phyloP scores from a whole-genome alignment of 2,329 filamentous ascomycete species.

The Helminthosporium solani region DNA sequence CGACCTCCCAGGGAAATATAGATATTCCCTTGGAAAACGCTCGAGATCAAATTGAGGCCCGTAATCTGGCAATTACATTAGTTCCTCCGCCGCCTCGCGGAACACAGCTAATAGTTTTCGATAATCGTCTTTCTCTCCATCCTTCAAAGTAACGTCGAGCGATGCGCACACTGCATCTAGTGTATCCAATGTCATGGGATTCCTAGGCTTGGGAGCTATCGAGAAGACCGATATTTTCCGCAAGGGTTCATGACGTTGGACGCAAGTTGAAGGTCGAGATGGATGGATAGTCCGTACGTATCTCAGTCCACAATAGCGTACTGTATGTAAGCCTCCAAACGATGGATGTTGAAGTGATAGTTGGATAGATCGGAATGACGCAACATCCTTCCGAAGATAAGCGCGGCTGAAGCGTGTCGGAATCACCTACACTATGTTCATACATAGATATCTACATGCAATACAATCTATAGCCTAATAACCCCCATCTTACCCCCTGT shows the following conservation, averaged over 20 bases:
- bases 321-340: too few species aligned
- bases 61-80: slow-evolving; percentile 43
- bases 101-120: slow-evolving; percentile 41
- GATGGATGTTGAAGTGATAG: too few species aligned
- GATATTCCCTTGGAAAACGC: slow-evolving; percentile 39
- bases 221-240: slow-evolving; percentile 46
- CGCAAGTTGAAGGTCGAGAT: too few species aligned
- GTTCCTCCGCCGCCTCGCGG: slow-evolving; percentile 40
- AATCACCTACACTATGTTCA: too few species aligned
- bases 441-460: too few species aligned
- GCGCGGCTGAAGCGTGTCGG: too few species aligned
- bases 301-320: too few species aligned
- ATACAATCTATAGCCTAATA: too few species aligned
- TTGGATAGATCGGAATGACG: too few species aligned
- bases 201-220: slow-evolving; percentile 31
- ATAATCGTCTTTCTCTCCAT: slow-evolving; percentile 43
- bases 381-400: too few species aligned
- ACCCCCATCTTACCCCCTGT: not conserved
- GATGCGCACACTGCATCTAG: slow-evolving; percentile 35
- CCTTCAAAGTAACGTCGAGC: slow-evolving; percentile 36
- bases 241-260: too few species aligned
- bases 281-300: too few species aligned
- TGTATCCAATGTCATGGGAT: slow-evolving; percentile 36
- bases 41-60: slow-evolving; percentile 31
- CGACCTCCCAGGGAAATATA: slow-evolving; percentile 34